Evolutionary conservation across 495 filamentous ascomycete genomes (phyloP).

Genomic region (Penicillium goetzii): DNA sequence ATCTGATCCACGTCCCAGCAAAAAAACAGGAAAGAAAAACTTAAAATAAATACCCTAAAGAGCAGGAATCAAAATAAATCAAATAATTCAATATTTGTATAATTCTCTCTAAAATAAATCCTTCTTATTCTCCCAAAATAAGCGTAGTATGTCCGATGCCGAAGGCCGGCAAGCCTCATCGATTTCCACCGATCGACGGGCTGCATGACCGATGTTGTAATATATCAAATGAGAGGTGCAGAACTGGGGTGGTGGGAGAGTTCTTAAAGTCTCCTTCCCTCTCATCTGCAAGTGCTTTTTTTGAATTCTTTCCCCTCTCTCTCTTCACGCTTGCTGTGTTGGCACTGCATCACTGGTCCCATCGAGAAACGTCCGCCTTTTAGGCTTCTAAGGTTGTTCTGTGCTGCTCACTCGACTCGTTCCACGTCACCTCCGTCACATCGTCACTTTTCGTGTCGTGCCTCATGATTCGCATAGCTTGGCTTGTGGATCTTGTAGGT

Average conservation of each 20-base stretch:
- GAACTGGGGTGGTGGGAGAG: conserved; percentile 36
- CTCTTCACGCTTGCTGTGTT: conserved; percentile 29
- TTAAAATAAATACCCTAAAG: not conserved
- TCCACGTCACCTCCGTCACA: not conserved
- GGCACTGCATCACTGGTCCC: conserved; percentile 28
- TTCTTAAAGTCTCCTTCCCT: conserved; percentile 44
- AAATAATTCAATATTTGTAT: not conserved
- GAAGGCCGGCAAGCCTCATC: conserved; percentile 35
- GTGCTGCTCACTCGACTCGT: not conserved
- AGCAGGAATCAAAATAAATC: not conserved
- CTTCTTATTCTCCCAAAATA: not conserved
- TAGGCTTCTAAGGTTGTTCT: not conserved
- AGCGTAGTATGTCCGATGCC: conserved; percentile 25
- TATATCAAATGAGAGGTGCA: conserved; percentile 59
- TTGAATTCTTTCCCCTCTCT: conserved; percentile 23
- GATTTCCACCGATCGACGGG: conserved; percentile 47
- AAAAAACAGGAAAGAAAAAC: conserved; percentile 8
- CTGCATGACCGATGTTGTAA: conserved; percentile 55
- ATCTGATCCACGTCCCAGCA: conserved; percentile 4
- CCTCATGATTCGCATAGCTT: conserved; percentile 28
- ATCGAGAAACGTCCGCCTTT: not conserved
- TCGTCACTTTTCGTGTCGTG: not conserved
- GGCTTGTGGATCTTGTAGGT: conserved; percentile 22
- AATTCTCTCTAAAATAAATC: not conserved
- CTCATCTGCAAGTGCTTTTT: conserved; percentile 41